A percentile compares a stretch with the other conserved stretches of the same genome.
These are phyloP conservation scores for Dalbergia cultrata DNA, from an alignment of 306 rosid species.

Conservation along the genomic window DNA sequence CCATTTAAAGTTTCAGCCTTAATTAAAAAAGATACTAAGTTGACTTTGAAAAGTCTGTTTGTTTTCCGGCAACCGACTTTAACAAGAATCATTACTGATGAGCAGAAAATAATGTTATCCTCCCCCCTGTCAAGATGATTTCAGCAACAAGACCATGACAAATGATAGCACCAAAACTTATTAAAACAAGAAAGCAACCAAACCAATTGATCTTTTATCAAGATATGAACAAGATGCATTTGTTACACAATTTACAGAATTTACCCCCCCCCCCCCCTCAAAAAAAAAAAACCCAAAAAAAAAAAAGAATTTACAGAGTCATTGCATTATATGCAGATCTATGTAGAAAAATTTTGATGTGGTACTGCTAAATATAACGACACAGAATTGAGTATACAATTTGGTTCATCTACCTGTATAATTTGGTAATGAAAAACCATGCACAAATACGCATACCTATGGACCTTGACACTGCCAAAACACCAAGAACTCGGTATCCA, in stretches of 20 bases:
- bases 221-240: background rate
- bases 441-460: constrained; percentile 60
- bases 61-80: too few species aligned
- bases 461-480: constrained; percentile 88
- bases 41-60: too few species aligned
- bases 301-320: background rate
- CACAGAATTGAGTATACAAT: background rate
- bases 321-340: background rate
- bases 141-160: background rate
- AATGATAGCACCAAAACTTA: background rate
- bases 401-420: background rate
- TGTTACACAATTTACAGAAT: too few species aligned
- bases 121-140: too few species aligned
- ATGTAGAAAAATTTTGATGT: background rate
- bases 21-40: too few species aligned
- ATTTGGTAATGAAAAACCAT: constrained; percentile 27
- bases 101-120: too few species aligned
- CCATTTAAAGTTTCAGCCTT: background rate
- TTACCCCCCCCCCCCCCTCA: too few species aligned
- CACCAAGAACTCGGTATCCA: constrained; percentile 81
- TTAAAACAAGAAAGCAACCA: background rate
- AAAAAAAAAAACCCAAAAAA: too few species aligned
- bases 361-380: constrained; percentile 12
- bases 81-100: too few species aligned
- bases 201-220: background rate